Conservation (phyloP, 176 grass and related monocot genomes). For the Oryza coarctata region DNA sequence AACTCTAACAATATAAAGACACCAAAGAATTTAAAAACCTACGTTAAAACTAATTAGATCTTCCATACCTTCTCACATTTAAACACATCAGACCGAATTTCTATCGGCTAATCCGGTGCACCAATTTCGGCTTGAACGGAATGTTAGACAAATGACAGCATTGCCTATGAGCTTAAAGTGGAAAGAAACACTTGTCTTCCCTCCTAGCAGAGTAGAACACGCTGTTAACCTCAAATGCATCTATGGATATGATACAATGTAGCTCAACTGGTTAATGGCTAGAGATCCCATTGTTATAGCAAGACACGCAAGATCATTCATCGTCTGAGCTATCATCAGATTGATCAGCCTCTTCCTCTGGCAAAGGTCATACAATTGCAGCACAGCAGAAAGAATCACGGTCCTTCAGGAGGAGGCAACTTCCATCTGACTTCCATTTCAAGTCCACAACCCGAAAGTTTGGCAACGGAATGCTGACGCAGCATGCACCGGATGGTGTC, state of each 20-base stretch:
- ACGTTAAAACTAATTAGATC: no score
- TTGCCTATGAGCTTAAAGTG: not conserved
- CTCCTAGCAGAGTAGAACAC: slow-evolving; percentile 10
- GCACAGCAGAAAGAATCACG: slow-evolving; percentile 85
- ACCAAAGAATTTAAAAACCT: no score
- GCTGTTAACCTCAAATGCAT: not conserved
- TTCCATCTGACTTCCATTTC: slow-evolving; percentile 84
- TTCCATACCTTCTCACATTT: no score
- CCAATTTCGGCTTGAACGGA: no score
- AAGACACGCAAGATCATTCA: slow-evolving; percentile 36
- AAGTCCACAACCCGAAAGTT: slow-evolving; percentile 69
- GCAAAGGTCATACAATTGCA: slow-evolving; percentile 53
- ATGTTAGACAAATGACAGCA: not conserved
- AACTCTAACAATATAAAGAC: no score
- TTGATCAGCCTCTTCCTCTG: slow-evolving; percentile 47
- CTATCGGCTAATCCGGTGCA: no score
- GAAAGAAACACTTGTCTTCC: slow-evolving; percentile 17
- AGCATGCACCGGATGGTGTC: slow-evolving; percentile 66
- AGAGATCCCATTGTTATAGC: not conserved
- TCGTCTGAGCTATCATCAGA: slow-evolving; percentile 57
- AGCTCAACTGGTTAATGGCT: not conserved
- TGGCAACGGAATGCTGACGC: slow-evolving; percentile 69
- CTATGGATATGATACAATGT: slow-evolving; percentile 32
- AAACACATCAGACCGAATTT: no score
- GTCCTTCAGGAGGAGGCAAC: slow-evolving; percentile 80